Conservation (phyloP, 2,329 filamentous ascomycete genomes). For the Penicillium sp. region DNA sequence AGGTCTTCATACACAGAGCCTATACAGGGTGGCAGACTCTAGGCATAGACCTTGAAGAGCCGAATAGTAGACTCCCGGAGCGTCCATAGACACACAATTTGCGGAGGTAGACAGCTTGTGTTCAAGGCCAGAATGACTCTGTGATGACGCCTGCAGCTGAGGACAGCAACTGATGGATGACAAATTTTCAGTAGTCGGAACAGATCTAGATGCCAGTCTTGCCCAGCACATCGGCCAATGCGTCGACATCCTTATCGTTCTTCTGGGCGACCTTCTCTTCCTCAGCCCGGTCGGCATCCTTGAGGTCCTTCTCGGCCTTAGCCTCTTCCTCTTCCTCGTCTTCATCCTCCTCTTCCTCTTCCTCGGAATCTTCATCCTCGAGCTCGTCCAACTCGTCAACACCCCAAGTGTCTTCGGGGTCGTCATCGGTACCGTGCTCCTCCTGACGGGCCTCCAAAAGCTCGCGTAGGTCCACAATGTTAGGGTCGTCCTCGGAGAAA, state of each 20-base stretch:
- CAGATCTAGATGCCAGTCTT: slow-evolving; percentile 58
- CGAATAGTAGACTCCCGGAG: not conserved
- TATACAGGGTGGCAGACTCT: not conserved
- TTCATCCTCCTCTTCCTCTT: slow-evolving; percentile 70
- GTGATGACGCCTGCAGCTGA: not conserved
- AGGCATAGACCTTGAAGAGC: not conserved
- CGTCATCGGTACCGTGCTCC: slow-evolving; percentile 58
- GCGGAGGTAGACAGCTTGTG: not conserved
- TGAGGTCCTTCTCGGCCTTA: slow-evolving; percentile 67
- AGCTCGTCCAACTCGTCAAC: slow-evolving; percentile 85
- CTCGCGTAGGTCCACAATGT: slow-evolving; percentile 67
- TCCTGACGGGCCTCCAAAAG: slow-evolving; percentile 78
- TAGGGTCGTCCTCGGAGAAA: slow-evolving; percentile 81
- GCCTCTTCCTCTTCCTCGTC: slow-evolving; percentile 62
- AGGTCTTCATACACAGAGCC: slow-evolving; percentile 14
- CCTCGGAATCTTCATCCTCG: slow-evolving; percentile 70
- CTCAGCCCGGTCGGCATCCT: slow-evolving; percentile 58
- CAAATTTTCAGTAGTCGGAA: not conserved
- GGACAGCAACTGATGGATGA: slow-evolving; percentile 4
- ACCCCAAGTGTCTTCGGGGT: slow-evolving; percentile 80
- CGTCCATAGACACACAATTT: not conserved
- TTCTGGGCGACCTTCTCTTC: slow-evolving; percentile 69
- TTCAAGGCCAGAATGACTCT: slow-evolving; percentile 1
- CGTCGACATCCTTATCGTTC: slow-evolving; percentile 78
- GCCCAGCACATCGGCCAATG: slow-evolving; percentile 71